Conservation (phyloP, 2,329 filamentous ascomycete species). For the Paraconiothyrium brasiliense region DNA sequence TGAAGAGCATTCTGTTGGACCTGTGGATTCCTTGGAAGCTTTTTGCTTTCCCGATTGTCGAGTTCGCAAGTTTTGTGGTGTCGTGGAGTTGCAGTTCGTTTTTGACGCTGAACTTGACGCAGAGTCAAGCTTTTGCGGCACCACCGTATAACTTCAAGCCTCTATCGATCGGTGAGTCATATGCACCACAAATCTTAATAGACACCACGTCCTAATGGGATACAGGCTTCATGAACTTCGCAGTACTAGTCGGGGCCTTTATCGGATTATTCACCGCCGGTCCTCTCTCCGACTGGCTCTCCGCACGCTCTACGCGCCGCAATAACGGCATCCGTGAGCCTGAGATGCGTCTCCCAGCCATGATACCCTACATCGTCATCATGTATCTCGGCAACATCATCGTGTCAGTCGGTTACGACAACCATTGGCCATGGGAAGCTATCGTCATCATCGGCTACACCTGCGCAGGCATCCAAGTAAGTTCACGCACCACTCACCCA, state of each 20-base stretch:
- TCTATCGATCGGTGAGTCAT: conserved; percentile 52
- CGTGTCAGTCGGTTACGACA: conserved; percentile 63
- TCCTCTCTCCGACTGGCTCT: conserved; percentile 66
- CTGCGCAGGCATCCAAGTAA: conserved; percentile 58
- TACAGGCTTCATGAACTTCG: conserved; percentile 65
- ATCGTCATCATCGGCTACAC: conserved; percentile 68
- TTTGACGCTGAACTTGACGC: conserved; percentile 69
- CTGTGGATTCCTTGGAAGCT: conserved; percentile 71
- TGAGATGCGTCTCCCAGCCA: conserved; percentile 66
- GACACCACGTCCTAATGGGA: background rate
- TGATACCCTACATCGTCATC: conserved; percentile 66
- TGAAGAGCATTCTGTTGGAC: conserved; percentile 60
- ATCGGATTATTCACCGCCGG: conserved; percentile 66
- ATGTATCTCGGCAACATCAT: conserved; percentile 68
- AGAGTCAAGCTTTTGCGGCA: conserved; percentile 62
- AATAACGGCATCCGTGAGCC: conserved; percentile 67
- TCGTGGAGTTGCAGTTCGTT: conserved; percentile 68
- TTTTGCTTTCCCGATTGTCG: conserved; percentile 69
- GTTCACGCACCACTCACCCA: background rate
- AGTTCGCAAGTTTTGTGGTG: conserved; percentile 69
- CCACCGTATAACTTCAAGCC: conserved; percentile 65
- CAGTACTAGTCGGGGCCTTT: conserved; percentile 62
- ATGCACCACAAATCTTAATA: background rate
- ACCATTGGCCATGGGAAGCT: conserved; percentile 63
- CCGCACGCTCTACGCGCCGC: conserved; percentile 60